Evolutionary conservation across 768 basidiomycete species (phyloP), one percentile per base, ranked within the genome.

Genomic region (Termitomyces sp.): DNA sequence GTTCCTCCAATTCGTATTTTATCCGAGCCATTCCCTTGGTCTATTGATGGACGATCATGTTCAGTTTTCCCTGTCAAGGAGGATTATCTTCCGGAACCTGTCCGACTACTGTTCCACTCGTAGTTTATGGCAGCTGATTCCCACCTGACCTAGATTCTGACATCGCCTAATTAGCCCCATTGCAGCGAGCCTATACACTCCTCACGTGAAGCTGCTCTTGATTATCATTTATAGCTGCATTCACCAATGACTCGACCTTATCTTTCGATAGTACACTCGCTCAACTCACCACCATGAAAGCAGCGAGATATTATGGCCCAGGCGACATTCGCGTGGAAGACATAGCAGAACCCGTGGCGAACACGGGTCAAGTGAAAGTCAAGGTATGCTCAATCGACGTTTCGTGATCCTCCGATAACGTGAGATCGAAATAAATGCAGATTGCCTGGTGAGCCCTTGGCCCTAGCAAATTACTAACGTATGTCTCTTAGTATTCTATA

Each of bases 321-420:
- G 71, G 72, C 10, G 74, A 79, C 55, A 68, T 82, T 16, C 72
- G 75, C 13, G 68, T 82, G 45, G 80, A 81, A 45, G 64, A 77
- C 22, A 72, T 79, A 16, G 67, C 72, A 4, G 73, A 77, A 51
- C 77, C 77, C 32, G 55, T 61, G 26, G 61, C 69, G 12, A 68
- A 71, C 12, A 67, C 64, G 13, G 74, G 72, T 22, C 72, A 79
- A 53, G 69, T 81, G 4, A 81, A 81, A 63, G 68, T 80, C 56
- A 80, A 78, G 65, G 79, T 77, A 32, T 1, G 30, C 40, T 56
- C n/a, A 58, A 55, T 45, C 57, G 56, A 39, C 24, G 26, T 39
- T 37, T 27, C n/a, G 51, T 14, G 37, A 52, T 40, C 24, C 3
- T 39, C 26, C n/a, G 10, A 18, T 39, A 51, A 40, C 37, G 22